Base-by-base conservation (phyloP, 176 grass and related monocot species). In the Hsuehochloa calcarea region DNA sequence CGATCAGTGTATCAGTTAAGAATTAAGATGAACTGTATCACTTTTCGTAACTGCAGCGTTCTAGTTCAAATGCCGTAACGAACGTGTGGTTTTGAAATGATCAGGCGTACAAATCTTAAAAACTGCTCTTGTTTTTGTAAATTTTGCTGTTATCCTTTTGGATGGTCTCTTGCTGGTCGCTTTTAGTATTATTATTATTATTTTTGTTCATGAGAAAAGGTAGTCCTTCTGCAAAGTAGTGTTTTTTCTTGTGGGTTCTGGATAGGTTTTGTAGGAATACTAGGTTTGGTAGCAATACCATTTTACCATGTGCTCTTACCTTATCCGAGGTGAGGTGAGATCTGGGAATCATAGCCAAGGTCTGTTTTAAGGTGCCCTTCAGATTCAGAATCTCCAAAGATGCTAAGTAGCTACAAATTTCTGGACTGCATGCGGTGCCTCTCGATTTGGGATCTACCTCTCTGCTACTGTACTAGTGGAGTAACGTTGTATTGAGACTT, bases 251-350 rank as follows among this genome's bases (percentile, higher is more conserved):
- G 49, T 74, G 39, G 27, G 23, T 85, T 80, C 67, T 8, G 2
- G 60, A 47, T 68, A 60, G 39, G 40, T 74, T 85, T 84, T 49
- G 19, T 84, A 37, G 59, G 81, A 35, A 29, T 54, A n/a, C n/a
- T 68, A 60, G 39, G 40, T 74, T 85, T 84, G 60, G 19, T 84
- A 37, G 59, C 75, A 35, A 29, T 54, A 38, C 37, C 70, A 39
- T 26, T 37, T 29, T 8, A 40, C 35, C 74, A 80, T 80, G 63
- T 69, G 73, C 9, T 39, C 40, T 80, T 25, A 49, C 27, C 79
- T 56, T 17, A 51, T 37, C 50, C 5, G 20, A 50, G 37, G 38
- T 35, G 15, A 58, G 63, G 8, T 55, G 17, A 2, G 54, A 88
- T 83, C 12, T 65, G 46, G 50, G n/a, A 25, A 54, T 40, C 17